phyloP scores from a whole-genome alignment of 805 yeast genomes.

The Starmera amethionina region DNA sequence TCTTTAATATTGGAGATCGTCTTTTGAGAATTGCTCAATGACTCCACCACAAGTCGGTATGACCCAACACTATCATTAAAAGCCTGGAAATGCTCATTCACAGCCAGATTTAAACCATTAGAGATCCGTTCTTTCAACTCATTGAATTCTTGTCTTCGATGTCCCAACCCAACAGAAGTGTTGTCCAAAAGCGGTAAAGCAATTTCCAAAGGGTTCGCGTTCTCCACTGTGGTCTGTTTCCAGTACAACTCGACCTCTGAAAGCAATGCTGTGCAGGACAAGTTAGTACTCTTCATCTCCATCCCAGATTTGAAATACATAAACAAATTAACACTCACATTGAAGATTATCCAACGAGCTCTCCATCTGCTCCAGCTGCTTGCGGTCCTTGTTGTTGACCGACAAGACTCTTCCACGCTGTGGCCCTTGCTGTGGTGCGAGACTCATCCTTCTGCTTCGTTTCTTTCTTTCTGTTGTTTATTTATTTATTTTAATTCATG shows the following conservation, averaged over 20 bases:
- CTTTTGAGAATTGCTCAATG: conserved; percentile 57
- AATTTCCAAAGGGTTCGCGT: conserved; percentile 74
- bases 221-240: conserved; percentile 37
- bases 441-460: neutral
- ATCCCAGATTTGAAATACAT: neutral
- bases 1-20: conserved; percentile 39
- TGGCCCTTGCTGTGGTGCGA: neutral
- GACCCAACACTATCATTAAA: conserved; percentile 83
- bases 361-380: conserved; percentile 6
- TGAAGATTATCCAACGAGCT: conserved; percentile 11
- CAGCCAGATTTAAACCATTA: conserved; percentile 52
- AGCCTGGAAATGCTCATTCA: conserved; percentile 72
- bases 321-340: neutral
- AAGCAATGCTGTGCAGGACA: conserved; percentile 4
- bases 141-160: conserved; percentile 56
- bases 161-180: conserved; percentile 86
- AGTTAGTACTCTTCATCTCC: too few relatives aligned
- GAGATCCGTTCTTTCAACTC: conserved; percentile 49
- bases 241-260: conserved; percentile 32
- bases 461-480: too few relatives aligned
- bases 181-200: conserved; percentile 79
- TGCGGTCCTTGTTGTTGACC: neutral
- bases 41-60: conserved; percentile 58
- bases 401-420: neutral
- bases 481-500: too few relatives aligned